A percentile compares a stretch with the other conserved stretches of the same genome.
Evolutionary conservation across 202 grass and related monocot species (phyloP).

Genomic region (Digitaria exilis): DNA sequence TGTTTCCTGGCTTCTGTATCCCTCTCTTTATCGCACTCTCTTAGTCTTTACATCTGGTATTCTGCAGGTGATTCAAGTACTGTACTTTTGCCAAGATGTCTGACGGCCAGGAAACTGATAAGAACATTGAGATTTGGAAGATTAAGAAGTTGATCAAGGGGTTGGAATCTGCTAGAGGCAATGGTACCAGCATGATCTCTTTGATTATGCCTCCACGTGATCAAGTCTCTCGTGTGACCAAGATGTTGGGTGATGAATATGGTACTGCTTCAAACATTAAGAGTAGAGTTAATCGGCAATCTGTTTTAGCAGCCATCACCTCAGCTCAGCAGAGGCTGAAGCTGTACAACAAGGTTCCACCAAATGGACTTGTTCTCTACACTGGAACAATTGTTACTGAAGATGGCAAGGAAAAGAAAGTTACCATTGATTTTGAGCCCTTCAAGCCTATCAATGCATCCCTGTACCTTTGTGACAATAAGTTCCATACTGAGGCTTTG

Average conservation of each 20-base stretch:
- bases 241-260: constrained; percentile 93
- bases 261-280: constrained; percentile 89
- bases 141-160: constrained; percentile 89
- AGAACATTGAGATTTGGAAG: constrained; percentile 96
- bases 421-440: constrained; percentile 88
- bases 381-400: constrained; percentile 83
- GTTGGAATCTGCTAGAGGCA: constrained; percentile 74
- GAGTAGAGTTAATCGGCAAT: constrained; percentile 76
- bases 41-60: not conserved
- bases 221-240: constrained; percentile 77
- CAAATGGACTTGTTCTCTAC: constrained; percentile 84
- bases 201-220: constrained; percentile 87
- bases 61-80: constrained; percentile 40
- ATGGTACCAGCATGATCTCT: constrained; percentile 93
- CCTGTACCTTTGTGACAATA: constrained; percentile 83
- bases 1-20: not conserved
- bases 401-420: constrained; percentile 93
- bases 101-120: constrained; percentile 76
- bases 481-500: constrained; percentile 84
- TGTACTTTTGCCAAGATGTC: constrained; percentile 57
- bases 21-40: not conserved
- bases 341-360: constrained; percentile 82
- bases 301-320: constrained; percentile 87
- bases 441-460: constrained; percentile 86
- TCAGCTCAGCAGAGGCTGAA: constrained; percentile 86